Evolutionary conservation across 352 stramenopile genomes (phyloP), one percentile per base, ranked within the genome.

Genomic region (Phytopythium sindhum): DNA sequence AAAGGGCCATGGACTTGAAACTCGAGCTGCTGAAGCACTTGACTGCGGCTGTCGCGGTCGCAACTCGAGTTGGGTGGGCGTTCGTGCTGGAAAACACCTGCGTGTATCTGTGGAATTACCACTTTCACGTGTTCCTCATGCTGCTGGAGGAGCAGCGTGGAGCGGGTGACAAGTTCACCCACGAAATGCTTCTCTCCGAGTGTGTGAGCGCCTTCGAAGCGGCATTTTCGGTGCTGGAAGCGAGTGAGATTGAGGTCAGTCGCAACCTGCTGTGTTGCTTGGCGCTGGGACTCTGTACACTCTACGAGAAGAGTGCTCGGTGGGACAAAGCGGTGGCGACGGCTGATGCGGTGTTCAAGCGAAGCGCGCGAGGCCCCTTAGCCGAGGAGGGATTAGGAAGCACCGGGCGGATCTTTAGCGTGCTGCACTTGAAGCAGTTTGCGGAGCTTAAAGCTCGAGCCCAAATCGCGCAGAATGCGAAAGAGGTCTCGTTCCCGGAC

Each of bases 81-180:
- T 88, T 88, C 48, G 56, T 93, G 4, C 59, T 97, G 14, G 81
- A 97, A 39, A 97, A 95, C 62, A 87, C 77, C 2, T 88, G 81
- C 19, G 82, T 90, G 19, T 94, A 91, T 62, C 55, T 97, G n/a
- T 97, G 89, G 88, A 97, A 98, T 66, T 94, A 93, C 52, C 91
- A 98, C 60, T 91, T 96, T 21, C 88, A 96, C 51, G 57, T 97
- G 12, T 90, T 97, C 58, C 65, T 81, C 3, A 69, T 83, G 56
- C 23, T 87, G 23, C 26, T 72, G 26, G 69, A 82, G 51, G 53
- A 65, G 14, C 33, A 57, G 42, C 26, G 5, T 0, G 41, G n/a
- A 6, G 23, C 58, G 39, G 39, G 39, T 0, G 31, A 44, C 21
- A 48, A 48, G 33, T 80, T 73, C 57, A 78, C 14, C 65, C 71